Percentiles rank a stretch among this genome's conserved stretches.
Evolutionary conservation across 2,329 filamentous ascomycete genomes (phyloP).

Genomic region (Didymosphaeria variabile): DNA sequence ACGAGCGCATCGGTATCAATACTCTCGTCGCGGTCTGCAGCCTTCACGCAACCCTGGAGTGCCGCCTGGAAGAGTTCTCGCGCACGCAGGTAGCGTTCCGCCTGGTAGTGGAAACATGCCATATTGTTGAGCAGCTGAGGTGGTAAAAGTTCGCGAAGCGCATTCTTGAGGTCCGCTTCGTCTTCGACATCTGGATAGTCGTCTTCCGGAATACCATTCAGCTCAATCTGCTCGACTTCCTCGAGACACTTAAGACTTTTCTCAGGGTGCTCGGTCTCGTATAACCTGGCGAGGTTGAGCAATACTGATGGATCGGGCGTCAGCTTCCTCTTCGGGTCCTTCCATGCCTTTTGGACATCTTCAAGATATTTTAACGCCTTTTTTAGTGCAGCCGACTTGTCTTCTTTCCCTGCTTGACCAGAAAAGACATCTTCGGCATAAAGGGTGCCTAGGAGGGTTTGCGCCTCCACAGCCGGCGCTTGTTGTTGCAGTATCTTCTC

Average conservation of each 20-base stretch:
- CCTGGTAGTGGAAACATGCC: conserved; percentile 92
- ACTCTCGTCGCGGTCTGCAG: conserved; percentile 76
- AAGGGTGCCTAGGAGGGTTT: conserved; percentile 88
- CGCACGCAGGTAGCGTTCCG: conserved; percentile 80
- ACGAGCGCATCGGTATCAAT: conserved; percentile 90
- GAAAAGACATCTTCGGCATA: conserved; percentile 95
- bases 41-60: conserved; percentile 83
- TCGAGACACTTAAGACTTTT: conserved; percentile 91
- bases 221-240: conserved; percentile 89
- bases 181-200: conserved; percentile 65
- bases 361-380: conserved; percentile 89
- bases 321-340: conserved; percentile 86
- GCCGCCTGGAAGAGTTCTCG: conserved; percentile 93
- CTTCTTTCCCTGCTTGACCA: conserved; percentile 78
- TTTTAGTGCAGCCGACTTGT: conserved; percentile 83
- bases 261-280: conserved; percentile 85
- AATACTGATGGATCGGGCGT: conserved; percentile 85
- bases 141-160: conserved; percentile 79
- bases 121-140: conserved; percentile 97
- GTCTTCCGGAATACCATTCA: conserved; percentile 77
- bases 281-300: conserved; percentile 89
- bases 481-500: conserved; percentile 93
- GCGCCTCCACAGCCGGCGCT: conserved; percentile 81
- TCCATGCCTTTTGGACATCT: conserved; percentile 86
- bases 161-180: conserved; percentile 61